These are phyloP conservation scores for Brasilioporus rufonigricans DNA, from an alignment of 768 basidiomycete genomes.

Conservation along the genomic window DNA sequence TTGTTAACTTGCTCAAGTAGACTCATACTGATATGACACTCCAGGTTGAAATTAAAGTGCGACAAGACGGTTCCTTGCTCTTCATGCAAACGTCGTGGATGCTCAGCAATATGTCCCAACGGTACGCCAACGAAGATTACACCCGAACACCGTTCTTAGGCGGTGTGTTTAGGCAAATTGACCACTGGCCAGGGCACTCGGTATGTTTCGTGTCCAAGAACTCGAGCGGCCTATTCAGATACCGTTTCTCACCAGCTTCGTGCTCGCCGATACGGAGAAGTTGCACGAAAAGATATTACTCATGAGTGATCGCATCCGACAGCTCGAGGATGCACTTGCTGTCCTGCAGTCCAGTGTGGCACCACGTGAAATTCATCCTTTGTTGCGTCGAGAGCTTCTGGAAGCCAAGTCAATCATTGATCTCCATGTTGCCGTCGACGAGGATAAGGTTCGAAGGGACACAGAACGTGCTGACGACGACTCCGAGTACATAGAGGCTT, in stretches of 20 bases:
- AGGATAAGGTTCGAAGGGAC: constrained; percentile 28
- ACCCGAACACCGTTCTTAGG: not conserved
- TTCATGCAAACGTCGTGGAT: constrained; percentile 69
- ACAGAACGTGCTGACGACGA: constrained; percentile 34
- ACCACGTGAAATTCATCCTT: constrained; percentile 53
- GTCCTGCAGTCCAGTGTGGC: constrained; percentile 48
- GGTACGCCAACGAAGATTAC: constrained; percentile 26
- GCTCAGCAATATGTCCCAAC: constrained; percentile 76
- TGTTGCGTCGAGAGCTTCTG: constrained; percentile 58
- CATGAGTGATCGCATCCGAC: constrained; percentile 71
- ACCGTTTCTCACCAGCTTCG: constrained; percentile 44
- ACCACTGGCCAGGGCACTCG: constrained; percentile 78
- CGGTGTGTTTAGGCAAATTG: constrained; percentile 44
- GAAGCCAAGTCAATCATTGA: constrained; percentile 70
- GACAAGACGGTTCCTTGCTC: constrained; percentile 63
- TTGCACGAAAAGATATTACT: constrained; percentile 63
- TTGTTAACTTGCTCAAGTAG: not conserved
- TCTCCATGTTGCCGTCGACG: constrained; percentile 55
- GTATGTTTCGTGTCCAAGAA: constrained; percentile 34
- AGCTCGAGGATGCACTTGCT: constrained; percentile 65
- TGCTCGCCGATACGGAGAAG: constrained; percentile 69
- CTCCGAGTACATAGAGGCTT: constrained; percentile 60
- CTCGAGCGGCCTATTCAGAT: not conserved
- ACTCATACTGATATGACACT: not conserved
- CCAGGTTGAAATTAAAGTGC: constrained; percentile 68